These are phyloP conservation scores for Solanum microdontum DNA, from an alignment of 257 asterid genomes.

Conservation along the genomic window DNA sequence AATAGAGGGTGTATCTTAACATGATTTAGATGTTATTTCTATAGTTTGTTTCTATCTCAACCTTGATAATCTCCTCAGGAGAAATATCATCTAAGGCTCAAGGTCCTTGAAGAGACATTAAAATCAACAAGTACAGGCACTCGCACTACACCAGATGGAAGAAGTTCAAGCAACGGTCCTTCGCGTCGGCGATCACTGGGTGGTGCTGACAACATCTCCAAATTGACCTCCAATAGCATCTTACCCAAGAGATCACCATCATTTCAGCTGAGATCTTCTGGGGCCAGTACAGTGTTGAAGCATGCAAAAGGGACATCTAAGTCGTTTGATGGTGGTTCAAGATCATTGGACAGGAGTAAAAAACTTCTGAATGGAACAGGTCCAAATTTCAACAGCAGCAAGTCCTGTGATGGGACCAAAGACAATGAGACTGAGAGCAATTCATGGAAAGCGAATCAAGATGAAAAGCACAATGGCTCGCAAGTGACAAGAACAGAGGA, in stretches of 20 bases:
- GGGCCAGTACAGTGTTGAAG: constrained; percentile 78
- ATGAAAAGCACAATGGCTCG: constrained; percentile 44
- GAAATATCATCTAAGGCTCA: constrained; percentile 66
- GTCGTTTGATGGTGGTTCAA: constrained; percentile 95
- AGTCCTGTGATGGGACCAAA: constrained; percentile 84
- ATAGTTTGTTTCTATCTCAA: not conserved
- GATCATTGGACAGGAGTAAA: constrained; percentile 77
- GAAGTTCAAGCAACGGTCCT: constrained; percentile 63
- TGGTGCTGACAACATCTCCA: constrained; percentile 82
- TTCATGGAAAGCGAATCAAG: constrained; percentile 59
- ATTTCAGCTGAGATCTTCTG: constrained; percentile 77
- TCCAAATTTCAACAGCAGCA: constrained; percentile 77
- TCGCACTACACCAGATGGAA: constrained; percentile 58
- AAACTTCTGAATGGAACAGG: constrained; percentile 78
- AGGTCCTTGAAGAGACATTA: constrained; percentile 82
- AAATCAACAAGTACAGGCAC: constrained; percentile 50
- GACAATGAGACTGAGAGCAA: constrained; percentile 45
- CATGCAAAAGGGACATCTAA: constrained; percentile 97
- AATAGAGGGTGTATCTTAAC: not conserved
- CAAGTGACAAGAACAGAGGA: constrained; percentile 63
- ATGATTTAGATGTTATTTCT: not conserved
- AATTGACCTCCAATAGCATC: constrained; percentile 67
- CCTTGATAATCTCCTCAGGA: constrained; percentile 38
- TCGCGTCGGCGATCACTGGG: constrained; percentile 90
- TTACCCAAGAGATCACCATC: constrained; percentile 92